These are phyloP conservation scores for Calonectria montana DNA, from an alignment of 2,329 filamentous ascomycete genomes.

Conservation along the genomic window DNA sequence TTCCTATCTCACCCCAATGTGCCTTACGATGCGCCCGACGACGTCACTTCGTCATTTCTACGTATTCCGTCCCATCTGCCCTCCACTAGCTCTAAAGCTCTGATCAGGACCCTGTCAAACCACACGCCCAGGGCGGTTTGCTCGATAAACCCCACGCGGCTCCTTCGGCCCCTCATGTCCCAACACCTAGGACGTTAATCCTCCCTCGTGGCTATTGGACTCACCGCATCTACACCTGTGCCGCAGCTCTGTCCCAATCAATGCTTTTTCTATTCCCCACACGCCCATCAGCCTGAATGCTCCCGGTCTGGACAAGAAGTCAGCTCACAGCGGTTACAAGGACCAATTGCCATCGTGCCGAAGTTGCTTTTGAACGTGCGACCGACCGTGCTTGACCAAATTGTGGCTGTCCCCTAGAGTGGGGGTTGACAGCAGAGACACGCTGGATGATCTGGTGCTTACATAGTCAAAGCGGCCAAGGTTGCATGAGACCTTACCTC, in stretches of 20 bases:
- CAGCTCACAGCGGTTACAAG: conserved; percentile 8
- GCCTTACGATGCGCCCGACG: background rate
- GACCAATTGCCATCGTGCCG: conserved; percentile 8
- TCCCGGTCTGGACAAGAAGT: background rate
- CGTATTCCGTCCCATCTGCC: background rate
- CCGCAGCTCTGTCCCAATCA: background rate
- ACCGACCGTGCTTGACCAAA: conserved; percentile 25
- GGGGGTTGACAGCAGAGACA: conserved; percentile 30
- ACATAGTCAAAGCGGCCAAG: conserved; percentile 4
- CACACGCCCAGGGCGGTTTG: background rate
- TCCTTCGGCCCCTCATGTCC: background rate
- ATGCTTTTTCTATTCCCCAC: background rate
- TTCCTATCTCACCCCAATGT: background rate
- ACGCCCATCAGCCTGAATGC: background rate
- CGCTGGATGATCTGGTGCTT: background rate
- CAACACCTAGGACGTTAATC: conserved; percentile 8
- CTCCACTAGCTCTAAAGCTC: background rate
- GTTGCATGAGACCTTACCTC: background rate
- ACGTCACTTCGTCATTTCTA: background rate
- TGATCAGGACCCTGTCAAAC: background rate
- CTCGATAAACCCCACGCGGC: conserved; percentile 7
- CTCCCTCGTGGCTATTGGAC: conserved; percentile 10
- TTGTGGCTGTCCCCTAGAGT: conserved; percentile 32
- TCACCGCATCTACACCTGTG: conserved; percentile 23
- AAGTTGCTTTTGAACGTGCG: conserved; percentile 17